These are phyloP conservation scores for Coemansia reversa DNA, from an alignment of 192 early-diverging fungal genomes.

Conservation along the genomic window DNA sequence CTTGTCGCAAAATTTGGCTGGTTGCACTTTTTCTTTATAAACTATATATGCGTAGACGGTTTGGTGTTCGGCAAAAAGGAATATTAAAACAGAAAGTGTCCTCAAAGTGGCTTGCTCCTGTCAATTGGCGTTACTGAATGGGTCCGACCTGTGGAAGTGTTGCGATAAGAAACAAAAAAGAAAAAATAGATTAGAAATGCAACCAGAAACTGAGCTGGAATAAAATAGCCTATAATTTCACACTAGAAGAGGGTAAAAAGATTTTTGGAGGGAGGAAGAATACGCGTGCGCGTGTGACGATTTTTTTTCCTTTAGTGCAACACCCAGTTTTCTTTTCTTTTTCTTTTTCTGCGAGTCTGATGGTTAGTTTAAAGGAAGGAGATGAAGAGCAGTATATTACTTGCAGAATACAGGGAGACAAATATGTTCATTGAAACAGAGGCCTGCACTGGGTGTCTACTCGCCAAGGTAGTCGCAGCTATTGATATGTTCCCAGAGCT, in stretches of 20 bases:
- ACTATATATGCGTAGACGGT: not conserved
- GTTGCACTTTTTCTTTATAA: not conserved
- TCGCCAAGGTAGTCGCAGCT: slow-evolving; percentile 36
- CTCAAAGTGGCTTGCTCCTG: not conserved
- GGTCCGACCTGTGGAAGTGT: not conserved
- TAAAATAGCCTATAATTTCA: not conserved
- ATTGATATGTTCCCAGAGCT: slow-evolving; percentile 48
- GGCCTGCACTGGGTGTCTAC: not conserved
- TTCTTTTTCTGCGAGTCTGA: not conserved
- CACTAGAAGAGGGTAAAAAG: not conserved
- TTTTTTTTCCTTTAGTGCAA: not conserved
- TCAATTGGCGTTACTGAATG: not conserved
- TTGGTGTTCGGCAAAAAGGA: not conserved
- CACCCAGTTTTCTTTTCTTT: not conserved
- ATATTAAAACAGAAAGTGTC: not conserved
- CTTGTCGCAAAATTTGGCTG: not conserved
- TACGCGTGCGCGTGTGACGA: not conserved
- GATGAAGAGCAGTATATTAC: not conserved
- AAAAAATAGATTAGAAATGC: not conserved
- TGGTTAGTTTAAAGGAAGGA: not conserved
- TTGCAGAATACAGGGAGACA: not conserved
- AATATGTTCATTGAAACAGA: not conserved
- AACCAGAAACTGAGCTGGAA: not conserved
- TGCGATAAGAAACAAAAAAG: not conserved
- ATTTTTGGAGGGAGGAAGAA: not conserved